A percentile compares a stretch with the other conserved stretches of the same genome.
These are phyloP conservation scores for Neoboletus brunneissimus DNA, from an alignment of 768 basidiomycete species.

Conservation along the genomic window DNA sequence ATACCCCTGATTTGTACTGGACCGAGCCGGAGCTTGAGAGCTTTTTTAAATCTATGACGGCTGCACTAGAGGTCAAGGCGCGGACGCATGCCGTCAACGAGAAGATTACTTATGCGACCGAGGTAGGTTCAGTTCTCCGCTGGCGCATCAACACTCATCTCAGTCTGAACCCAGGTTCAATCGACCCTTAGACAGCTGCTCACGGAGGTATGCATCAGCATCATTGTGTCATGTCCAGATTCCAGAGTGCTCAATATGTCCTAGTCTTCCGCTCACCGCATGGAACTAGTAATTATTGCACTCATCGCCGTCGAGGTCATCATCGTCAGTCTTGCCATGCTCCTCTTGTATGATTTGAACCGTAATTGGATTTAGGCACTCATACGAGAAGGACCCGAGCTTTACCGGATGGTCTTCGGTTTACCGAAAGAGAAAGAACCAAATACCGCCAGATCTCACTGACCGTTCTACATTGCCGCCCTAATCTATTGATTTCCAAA, in stretches of 20 bases:
- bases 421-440: constrained; percentile 12
- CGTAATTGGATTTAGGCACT: constrained; percentile 48
- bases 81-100: constrained; percentile 83
- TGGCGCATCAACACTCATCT: background rate
- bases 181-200: constrained; percentile 85
- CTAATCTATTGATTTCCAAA: background rate
- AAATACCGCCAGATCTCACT: constrained; percentile 3
- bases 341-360: background rate
- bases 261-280: constrained; percentile 86
- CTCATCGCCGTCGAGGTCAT: constrained; percentile 95
- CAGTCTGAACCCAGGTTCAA: constrained; percentile 53
- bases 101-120: constrained; percentile 88
- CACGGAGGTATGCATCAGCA: constrained; percentile 55
- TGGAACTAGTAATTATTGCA: constrained; percentile 94
- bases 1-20: constrained; percentile 94
- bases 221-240: background rate
- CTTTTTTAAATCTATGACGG: constrained; percentile 81
- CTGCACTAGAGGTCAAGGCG: constrained; percentile 82
- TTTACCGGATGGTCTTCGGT: constrained; percentile 53
- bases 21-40: constrained; percentile 87
- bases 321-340: constrained; percentile 53
- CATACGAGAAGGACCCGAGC: constrained; percentile 75
- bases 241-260: background rate
- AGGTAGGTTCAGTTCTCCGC: constrained; percentile 37
- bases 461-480: background rate